Percentiles rank a stretch among this genome's conserved stretches.
Conservation (phyloP, 768 basidiomycete species). For the Hypholoma fasciculare region DNA sequence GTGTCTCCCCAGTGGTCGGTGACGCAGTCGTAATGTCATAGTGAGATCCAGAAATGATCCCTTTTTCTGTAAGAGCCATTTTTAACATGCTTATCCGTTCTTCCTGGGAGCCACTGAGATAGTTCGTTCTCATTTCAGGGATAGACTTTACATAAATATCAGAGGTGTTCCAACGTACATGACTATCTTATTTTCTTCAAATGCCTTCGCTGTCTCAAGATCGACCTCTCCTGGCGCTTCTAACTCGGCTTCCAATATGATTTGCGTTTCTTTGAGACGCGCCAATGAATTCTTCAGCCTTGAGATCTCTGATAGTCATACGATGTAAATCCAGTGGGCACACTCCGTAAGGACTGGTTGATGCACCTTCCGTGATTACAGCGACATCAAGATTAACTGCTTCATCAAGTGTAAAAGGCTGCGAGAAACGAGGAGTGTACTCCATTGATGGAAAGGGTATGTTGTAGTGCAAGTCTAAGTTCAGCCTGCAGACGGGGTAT, state of each 20-base stretch:
- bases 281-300: conserved; percentile 72
- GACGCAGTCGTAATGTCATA: conserved; percentile 33
- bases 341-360: not conserved
- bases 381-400: conserved; percentile 64
- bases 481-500: too few species aligned
- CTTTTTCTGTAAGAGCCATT: conserved; percentile 65
- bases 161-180: conserved; percentile 47
- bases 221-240: conserved; percentile 42
- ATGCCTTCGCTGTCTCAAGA: conserved; percentile 56
- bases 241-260: conserved; percentile 49
- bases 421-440: conserved; percentile 63
- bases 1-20: not conserved
- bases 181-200: conserved; percentile 70
- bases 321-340: not conserved
- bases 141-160: not conserved
- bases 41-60: conserved; percentile 47
- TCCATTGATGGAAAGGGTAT: conserved; percentile 44
- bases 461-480: too few species aligned
- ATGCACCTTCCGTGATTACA: conserved; percentile 69
- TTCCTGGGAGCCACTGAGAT: conserved; percentile 68
- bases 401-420: conserved; percentile 74
- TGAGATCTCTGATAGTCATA: conserved; percentile 59
- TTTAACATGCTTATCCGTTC: conserved; percentile 73
- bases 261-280: conserved; percentile 65
- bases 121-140: conserved; percentile 1